phyloP scores from a whole-genome alignment of 192 early-diverging fungal genomes.

The Podila clonocystis region DNA sequence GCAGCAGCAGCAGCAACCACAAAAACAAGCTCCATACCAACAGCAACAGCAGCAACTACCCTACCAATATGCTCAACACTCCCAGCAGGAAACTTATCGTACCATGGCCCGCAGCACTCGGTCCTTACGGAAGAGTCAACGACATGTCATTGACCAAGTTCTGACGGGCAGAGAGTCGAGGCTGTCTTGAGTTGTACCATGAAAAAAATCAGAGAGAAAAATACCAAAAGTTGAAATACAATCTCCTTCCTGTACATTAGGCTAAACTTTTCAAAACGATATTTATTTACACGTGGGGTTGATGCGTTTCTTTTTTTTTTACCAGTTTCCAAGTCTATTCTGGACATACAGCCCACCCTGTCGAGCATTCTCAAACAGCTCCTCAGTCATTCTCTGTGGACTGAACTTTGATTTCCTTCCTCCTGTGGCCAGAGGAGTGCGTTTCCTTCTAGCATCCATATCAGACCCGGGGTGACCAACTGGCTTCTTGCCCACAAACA shows the following conservation, averaged over 20 bases:
- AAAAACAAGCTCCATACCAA: neutral
- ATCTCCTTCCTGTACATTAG: too few species aligned
- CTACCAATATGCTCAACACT: neutral
- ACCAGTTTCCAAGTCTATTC: slow-evolving; percentile 8
- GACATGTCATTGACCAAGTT: slow-evolving; percentile 32
- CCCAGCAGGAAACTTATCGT: neutral
- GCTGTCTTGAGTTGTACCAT: neutral
- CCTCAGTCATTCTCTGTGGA: slow-evolving; percentile 1
- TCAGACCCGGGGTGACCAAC: neutral
- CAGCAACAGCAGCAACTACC: neutral
- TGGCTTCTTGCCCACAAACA: slow-evolving; percentile 24
- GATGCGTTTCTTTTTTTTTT: too few species aligned
- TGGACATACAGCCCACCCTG: slow-evolving; percentile 23
- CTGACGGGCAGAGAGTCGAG: slow-evolving; percentile 13
- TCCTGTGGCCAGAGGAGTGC: neutral
- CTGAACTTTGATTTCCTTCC: neutral
- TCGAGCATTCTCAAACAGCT: slow-evolving; percentile 18
- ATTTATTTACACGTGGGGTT: neutral
- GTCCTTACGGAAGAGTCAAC: slow-evolving; percentile 36
- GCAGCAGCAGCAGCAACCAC: neutral
- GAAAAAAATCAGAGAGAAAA: neutral
- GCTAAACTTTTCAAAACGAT: neutral
- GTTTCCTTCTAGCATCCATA: neutral
- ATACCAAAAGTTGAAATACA: too few species aligned
- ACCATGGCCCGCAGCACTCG: slow-evolving; percentile 4